Conservation (phyloP, 73 alveolate species). For the Stentor roeselii region DNA sequence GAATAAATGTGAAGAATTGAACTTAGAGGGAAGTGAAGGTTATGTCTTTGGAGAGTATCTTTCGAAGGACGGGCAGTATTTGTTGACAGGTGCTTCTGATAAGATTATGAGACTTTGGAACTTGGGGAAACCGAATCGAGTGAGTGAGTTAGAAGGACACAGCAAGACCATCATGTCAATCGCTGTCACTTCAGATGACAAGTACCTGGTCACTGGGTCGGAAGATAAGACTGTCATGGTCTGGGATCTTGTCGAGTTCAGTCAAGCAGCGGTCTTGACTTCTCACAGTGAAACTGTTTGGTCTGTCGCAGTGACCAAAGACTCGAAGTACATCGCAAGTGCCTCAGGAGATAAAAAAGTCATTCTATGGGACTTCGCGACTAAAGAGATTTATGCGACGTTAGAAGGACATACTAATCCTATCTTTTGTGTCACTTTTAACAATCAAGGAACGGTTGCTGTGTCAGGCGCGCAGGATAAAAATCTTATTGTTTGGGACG, state of each 20-base stretch:
- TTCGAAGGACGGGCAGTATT: constrained; percentile 84
- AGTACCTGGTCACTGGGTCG: constrained; percentile 63
- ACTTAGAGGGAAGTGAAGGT: constrained; percentile 18
- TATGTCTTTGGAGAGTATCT: constrained; percentile 61
- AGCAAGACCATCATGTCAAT: constrained; percentile 94
- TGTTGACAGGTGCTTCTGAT: constrained; percentile 92
- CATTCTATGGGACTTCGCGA: constrained; percentile 89
- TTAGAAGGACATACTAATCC: constrained; percentile 93
- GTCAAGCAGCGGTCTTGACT: constrained; percentile 56
- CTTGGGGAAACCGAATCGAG: constrained; percentile 74
- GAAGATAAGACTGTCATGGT: constrained; percentile 74
- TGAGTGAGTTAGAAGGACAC: constrained; percentile 83
- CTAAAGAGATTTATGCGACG: constrained; percentile 65
- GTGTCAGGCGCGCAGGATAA: constrained; percentile 91
- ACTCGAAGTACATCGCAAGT: constrained; percentile 83
- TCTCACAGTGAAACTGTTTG: constrained; percentile 93
- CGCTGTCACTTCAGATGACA: constrained; percentile 93
- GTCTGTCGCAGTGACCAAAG: constrained; percentile 74
- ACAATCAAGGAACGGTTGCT: constrained; percentile 90
- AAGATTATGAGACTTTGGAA: constrained; percentile 92
- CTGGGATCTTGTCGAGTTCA: constrained; percentile 56
- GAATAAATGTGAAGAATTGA: neutral
- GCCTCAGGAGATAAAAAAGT: constrained; percentile 90
- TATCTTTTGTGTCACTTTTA: constrained; percentile 85
- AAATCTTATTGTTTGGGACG: constrained; percentile 97